phyloP scores from a whole-genome alignment of 805 yeast genomes.

The Candida dajiaensis region DNA sequence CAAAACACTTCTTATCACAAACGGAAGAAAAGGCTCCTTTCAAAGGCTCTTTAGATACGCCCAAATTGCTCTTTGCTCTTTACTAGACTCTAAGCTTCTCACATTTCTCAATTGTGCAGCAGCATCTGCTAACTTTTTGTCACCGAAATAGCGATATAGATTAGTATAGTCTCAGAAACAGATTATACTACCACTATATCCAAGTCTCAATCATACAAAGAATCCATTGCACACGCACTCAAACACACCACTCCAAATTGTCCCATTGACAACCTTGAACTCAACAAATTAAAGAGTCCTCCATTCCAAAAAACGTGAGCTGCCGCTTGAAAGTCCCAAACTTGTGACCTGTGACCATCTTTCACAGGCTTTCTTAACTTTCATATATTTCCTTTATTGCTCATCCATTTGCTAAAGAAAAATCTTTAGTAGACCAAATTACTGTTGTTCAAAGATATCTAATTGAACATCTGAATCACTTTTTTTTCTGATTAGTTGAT shows the following conservation, averaged over 20 bases:
- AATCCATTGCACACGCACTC: not conserved
- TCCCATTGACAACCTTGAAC: not conserved
- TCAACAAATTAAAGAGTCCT: not conserved
- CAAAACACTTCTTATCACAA: no score
- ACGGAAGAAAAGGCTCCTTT: not conserved
- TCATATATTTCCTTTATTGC: not conserved
- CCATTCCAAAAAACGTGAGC: slow-evolving; percentile 36
- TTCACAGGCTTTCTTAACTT: slow-evolving; percentile 6
- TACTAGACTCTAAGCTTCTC: not conserved
- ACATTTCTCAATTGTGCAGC: not conserved
- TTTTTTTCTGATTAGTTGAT: not conserved
- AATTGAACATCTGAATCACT: not conserved
- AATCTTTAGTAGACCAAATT: no score
- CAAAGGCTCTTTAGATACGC: not conserved
- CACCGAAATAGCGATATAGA: not conserved
- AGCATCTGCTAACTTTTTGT: not conserved
- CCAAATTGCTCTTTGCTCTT: not conserved
- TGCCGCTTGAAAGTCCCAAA: slow-evolving; percentile 38
- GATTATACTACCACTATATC: not conserved
- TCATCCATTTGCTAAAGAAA: not conserved
- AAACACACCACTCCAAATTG: not conserved
- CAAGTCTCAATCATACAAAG: not conserved
- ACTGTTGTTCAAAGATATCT: no score
- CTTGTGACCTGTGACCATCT: slow-evolving; percentile 7
- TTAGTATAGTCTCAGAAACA: not conserved